Conservation (phyloP, 176 grass and related monocot genomes). For the Tillandsia fasciculata region DNA sequence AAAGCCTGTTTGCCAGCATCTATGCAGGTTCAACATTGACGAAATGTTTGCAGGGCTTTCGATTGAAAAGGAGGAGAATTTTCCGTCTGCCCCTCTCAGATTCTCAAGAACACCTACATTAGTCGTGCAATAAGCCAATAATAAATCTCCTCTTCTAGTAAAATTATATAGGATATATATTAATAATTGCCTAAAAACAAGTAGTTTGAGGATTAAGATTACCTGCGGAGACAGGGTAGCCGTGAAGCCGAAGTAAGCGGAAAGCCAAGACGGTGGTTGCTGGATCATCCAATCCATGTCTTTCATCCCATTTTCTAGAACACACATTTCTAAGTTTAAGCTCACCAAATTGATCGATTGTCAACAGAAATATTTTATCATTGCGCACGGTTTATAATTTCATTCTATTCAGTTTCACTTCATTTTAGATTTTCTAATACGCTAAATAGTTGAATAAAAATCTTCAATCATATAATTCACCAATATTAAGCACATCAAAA, state of each 20-base stretch:
- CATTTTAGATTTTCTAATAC: too few relatives aligned
- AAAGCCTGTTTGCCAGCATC: conserved; percentile 11
- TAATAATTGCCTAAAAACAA: too few relatives aligned
- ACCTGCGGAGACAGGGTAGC: background rate
- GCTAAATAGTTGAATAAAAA: too few relatives aligned
- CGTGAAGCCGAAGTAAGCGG: conserved; percentile 9
- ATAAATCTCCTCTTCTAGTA: too few relatives aligned
- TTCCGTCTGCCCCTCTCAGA: background rate
- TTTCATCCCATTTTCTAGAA: conserved; percentile 16
- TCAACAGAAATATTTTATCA: too few relatives aligned
- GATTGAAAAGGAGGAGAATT: conserved; percentile 8
- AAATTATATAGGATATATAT: too few relatives aligned
- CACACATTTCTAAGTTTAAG: background rate
- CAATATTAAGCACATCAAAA: too few relatives aligned
- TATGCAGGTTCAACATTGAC: conserved; percentile 12
- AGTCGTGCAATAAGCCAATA: too few relatives aligned
- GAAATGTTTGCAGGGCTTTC: conserved; percentile 3
- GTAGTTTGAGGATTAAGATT: background rate
- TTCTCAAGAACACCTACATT: conserved; percentile 10
- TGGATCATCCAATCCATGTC: background rate
- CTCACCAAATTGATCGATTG: background rate
- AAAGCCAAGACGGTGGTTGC: conserved; percentile 13
- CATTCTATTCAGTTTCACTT: too few relatives aligned
- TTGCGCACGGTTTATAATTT: too few relatives aligned
- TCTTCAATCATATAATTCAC: too few relatives aligned